Evolutionary conservation across 257 asterid genomes (phyloP).

Genomic region (Paraleonurus japonicus): DNA sequence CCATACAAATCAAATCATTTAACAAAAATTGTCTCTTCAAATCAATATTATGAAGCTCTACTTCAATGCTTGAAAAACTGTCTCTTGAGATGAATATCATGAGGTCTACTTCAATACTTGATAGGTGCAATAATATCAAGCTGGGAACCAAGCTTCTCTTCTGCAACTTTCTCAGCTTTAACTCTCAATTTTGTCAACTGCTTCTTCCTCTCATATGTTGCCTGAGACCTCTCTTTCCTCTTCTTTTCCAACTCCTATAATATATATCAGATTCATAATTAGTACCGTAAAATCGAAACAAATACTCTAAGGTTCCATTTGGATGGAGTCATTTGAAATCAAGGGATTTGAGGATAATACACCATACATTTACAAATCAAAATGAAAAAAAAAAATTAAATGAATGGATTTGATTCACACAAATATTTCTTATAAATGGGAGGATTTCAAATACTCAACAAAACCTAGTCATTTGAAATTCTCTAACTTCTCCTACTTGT

Average conservation of each 20-base stretch:
- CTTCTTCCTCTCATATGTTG: constrained; percentile 73
- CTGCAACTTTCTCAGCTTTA: constrained; percentile 77
- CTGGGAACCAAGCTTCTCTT: constrained; percentile 81
- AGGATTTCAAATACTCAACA: too few species aligned
- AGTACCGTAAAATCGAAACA: background rate
- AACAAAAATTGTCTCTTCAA: background rate
- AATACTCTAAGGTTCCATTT: too few species aligned
- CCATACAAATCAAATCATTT: too few species aligned
- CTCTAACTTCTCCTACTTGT: too few species aligned
- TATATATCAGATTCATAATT: background rate
- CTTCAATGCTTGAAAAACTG: background rate
- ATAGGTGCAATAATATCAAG: constrained; percentile 43
- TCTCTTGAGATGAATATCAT: background rate
- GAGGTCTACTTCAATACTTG: background rate
- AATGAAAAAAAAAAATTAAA: too few species aligned
- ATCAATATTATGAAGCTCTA: background rate
- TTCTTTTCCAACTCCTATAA: constrained; percentile 79
- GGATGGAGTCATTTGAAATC: too few species aligned
- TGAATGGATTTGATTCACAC: too few species aligned
- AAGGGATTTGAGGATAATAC: too few species aligned
- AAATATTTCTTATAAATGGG: too few species aligned
- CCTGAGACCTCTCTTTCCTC: constrained; percentile 87
- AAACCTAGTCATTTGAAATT: too few species aligned
- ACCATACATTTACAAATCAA: too few species aligned
- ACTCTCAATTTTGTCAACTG: constrained; percentile 65